Evolutionary conservation across 805 yeast species (phyloP).

Genomic region (Torulaspora indica): DNA sequence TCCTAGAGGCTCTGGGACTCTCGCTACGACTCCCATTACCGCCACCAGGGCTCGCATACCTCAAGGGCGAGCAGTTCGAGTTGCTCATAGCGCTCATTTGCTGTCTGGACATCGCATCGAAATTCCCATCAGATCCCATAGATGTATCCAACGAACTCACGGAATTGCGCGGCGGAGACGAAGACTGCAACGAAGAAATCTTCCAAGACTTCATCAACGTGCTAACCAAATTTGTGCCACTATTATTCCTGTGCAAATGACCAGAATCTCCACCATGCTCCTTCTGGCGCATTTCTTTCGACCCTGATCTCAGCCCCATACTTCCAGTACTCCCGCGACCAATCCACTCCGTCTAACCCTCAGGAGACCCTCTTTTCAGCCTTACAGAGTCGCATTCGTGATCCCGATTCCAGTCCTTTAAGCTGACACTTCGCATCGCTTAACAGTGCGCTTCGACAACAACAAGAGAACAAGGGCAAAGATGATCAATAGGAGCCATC

Average conservation of each 20-base stretch:
- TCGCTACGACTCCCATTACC: conserved; percentile 12
- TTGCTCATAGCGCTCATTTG: conserved; percentile 21
- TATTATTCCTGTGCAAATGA: conserved; percentile 5
- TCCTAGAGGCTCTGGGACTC: conserved; percentile 17
- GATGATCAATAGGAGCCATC: background rate
- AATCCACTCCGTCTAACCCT: background rate
- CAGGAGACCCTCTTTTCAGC: background rate
- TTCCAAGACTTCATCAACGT: conserved; percentile 33
- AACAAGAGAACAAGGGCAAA: background rate
- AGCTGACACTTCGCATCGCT: background rate
- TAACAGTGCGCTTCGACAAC: background rate
- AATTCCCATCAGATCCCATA: conserved; percentile 24
- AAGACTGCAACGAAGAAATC: conserved; percentile 19
- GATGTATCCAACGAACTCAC: conserved; percentile 3
- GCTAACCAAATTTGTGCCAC: conserved; percentile 22
- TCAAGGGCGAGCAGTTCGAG: conserved; percentile 25
- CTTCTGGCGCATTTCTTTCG: conserved; percentile 29
- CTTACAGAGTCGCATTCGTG: background rate
- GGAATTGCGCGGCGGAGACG: conserved; percentile 10
- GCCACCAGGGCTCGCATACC: conserved; percentile 22
- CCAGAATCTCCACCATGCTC: conserved; percentile 12
- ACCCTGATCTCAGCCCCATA: conserved; percentile 30
- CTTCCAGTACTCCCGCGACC: background rate
- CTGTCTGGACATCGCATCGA: conserved; percentile 31
- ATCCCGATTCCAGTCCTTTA: background rate